Base-by-base conservation (phyloP, 2,329 filamentous ascomycete species). In the Aspergillus eucalypticola region DNA sequence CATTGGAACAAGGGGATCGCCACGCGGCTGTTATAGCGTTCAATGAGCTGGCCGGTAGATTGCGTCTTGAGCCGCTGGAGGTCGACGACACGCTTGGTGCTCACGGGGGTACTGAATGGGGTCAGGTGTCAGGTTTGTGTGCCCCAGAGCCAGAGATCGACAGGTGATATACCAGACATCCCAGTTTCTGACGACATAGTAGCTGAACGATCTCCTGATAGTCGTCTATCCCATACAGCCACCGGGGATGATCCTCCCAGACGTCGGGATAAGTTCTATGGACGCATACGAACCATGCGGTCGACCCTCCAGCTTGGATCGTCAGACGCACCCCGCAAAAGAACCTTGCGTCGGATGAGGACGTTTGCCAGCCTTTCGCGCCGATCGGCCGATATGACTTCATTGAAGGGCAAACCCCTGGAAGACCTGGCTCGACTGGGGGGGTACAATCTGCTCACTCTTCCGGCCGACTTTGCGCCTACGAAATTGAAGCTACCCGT, bases 391-490 rank as follows among this genome's bases (percentile, higher is more conserved):
- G 66, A 67, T 6, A 73, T 77, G 66, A 69, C 69, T 44, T 71
- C 73, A 10, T 61, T 80, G 54, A 71, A 64, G 49, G 76, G 73
- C n/a, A 75, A 66, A 50, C 65, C 69, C 11, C 46, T 81, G 15
- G 78, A 80, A 54, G 73, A 69, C n/a, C 67, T 81, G 19, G 70
- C 76, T 49, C 76, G 76, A 11, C 70, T 81, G 23, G 79, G 79
- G 51, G 79, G 79, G 6, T 68, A 78, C 58, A 75, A 75, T 59
- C 70, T 74, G 58, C 63, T 81, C 19, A 69, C 66, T 6, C 67
- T 79, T 5, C 76, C 76, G 1, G 59, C 54, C 1, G 72, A 76
- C 13, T 74, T 78, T 64, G 72, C 72, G 4, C 76, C 78, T n/a
- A 68, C 68, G 11, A 67, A 71, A 4, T 66, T 80, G 54, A 70